Conservation (phyloP, 352 stramenopile species). For the Elongisporangium undulatum region DNA sequence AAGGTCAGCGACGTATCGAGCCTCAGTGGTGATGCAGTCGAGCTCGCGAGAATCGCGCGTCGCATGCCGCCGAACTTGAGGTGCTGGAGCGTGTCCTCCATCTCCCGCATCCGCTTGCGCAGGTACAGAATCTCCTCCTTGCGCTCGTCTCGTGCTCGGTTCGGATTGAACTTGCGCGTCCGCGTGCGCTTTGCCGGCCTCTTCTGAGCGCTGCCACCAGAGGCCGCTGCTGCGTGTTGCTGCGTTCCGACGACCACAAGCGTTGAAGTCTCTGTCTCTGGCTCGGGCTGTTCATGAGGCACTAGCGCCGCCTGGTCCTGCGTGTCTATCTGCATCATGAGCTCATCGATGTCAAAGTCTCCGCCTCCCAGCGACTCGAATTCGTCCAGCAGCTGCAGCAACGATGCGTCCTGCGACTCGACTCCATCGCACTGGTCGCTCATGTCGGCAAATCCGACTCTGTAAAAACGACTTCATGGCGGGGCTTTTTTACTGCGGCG, state of each 20-base stretch:
- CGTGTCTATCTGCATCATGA: neutral
- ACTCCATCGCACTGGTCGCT: neutral
- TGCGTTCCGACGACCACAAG: neutral
- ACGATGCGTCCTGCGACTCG: neutral
- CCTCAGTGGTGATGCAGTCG: neutral
- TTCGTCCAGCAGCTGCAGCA: neutral
- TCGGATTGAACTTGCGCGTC: slow-evolving; percentile 43
- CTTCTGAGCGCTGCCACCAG: no score
- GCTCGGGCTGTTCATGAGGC: neutral
- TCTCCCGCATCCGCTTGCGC: slow-evolving; percentile 46
- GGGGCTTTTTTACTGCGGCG: neutral
- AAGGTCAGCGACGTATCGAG: neutral
- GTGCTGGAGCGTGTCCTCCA: slow-evolving; percentile 17
- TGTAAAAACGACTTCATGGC: neutral
- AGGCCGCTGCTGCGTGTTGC: no score
- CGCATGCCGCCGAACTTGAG: neutral
- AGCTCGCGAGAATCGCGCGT: neutral
- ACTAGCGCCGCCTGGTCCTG: neutral
- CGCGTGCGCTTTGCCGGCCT: slow-evolving; percentile 7
- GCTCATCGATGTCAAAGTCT: neutral
- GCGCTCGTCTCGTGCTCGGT: slow-evolving; percentile 46
- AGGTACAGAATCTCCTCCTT: slow-evolving; percentile 71
- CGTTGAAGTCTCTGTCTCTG: neutral
- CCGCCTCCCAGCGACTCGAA: neutral
- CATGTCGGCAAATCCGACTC: neutral